A percentile compares a stretch with the other conserved stretches of the same genome.
Conservation (phyloP, 495 filamentous ascomycete genomes). For the Daldinia loculata region DNA sequence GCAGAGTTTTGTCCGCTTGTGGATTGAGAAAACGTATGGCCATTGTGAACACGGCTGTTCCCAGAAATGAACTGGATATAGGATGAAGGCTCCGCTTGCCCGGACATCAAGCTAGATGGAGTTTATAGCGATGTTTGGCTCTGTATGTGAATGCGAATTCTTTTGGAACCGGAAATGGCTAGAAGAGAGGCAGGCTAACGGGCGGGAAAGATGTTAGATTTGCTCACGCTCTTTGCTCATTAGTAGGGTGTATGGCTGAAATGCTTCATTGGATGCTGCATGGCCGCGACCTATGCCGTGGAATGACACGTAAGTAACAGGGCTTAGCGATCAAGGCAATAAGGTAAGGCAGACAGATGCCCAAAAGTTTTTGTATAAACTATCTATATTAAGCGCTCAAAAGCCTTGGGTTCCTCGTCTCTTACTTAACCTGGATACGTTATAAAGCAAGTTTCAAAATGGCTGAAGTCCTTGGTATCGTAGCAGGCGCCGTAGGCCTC, state of each 20-base stretch:
- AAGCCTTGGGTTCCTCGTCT: not conserved
- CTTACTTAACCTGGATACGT: not conserved
- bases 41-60: too few species aligned
- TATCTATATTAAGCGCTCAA: not conserved
- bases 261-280: not conserved
- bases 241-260: not conserved
- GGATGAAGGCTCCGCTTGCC: too few species aligned
- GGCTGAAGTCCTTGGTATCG: not conserved
- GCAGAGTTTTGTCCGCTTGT: too few species aligned
- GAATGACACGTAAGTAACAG: not conserved
- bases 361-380: too few species aligned
- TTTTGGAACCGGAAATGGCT: too few species aligned
- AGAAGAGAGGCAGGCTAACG: too few species aligned
- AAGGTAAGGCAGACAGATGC: not conserved
- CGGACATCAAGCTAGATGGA: too few species aligned
- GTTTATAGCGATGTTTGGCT: too few species aligned
- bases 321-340: not conserved
- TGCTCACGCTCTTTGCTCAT: not conserved
- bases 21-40: too few species aligned
- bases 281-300: not conserved
- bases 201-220: not conserved
- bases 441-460: not conserved
- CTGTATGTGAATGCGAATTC: too few species aligned
- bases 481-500: not conserved
- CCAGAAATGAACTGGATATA: too few species aligned